Base-by-base conservation (phyloP, 2,329 filamentous ascomycete genomes). In the Diaporthe sp. region DNA sequence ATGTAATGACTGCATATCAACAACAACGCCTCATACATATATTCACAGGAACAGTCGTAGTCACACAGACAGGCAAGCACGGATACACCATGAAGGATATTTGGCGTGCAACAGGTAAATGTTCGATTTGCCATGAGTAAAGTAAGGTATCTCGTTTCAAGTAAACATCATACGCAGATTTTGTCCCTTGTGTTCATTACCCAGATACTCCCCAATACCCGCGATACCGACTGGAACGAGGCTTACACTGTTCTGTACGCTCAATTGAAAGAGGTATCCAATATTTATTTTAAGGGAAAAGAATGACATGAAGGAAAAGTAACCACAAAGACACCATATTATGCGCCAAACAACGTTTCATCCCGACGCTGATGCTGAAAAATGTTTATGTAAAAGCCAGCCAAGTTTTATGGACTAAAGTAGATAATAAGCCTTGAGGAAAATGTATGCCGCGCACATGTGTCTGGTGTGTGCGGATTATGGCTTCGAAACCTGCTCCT, bases 401-500 rank as follows among this genome's bases (percentile, higher is more conserved):
- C 44, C 62, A 46, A 68, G 46, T 70, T 70, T 53, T 37, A 57
- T n/a, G 57, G 58, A 53, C 12, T 28, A 76, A 74, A 71, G 55
- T 53, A 75, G 57, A 55, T 51, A 19, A 44, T 51, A 46, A 57
- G 10, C n/a, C 31, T 49, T 44, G 42, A 53, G 51, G 37, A 39
- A 62, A 65, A 65, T 31, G 19, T 61, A 19, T 61, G 31, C 19
- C 51, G n/a, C 51, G 6, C 51, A 55, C 51, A 28, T 28, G 51
- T 55, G 49, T 53, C 22, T 53, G n/a, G 13, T 58, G 15, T n/a
- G 31, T 28, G 31, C 46, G 28, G 22, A 34, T 76, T 81, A 87
- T 34, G 89, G 89, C 83, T 91, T 91, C 65, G 84, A 85, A 77
- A 91, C 84, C 82, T 91, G 89, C 82, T 91, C 89, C 83, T 90